Evolutionary conservation across 2,329 filamentous ascomycete genomes (phyloP).

Genomic region (Fusarium sp.): DNA sequence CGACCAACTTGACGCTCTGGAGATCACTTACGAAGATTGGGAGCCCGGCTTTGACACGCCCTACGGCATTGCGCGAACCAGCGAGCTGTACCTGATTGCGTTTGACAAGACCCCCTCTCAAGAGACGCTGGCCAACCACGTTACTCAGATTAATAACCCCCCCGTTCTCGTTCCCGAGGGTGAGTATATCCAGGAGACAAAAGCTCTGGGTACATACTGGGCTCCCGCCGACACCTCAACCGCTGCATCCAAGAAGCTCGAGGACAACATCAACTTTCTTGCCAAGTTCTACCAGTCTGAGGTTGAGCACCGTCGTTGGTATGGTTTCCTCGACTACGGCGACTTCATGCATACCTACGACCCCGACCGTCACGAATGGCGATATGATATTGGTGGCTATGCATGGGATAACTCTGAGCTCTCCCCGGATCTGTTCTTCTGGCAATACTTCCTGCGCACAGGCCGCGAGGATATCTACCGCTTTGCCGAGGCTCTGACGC

Average conservation of each 20-base stretch:
- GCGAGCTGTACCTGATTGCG: conserved; percentile 65
- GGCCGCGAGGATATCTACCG: conserved; percentile 68
- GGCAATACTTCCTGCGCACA: conserved; percentile 72
- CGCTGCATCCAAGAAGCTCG: conserved; percentile 54
- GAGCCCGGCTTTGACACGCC: conserved; percentile 67
- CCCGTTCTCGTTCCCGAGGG: conserved; percentile 64
- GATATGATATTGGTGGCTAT: conserved; percentile 73
- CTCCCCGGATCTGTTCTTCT: conserved; percentile 72
- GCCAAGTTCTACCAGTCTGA: conserved; percentile 67
- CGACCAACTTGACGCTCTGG: conserved; percentile 69
- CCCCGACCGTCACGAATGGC: conserved; percentile 68
- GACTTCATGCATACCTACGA: conserved; percentile 75
- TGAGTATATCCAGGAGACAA: conserved; percentile 63
- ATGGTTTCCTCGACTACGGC: conserved; percentile 72
- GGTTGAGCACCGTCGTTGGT: conserved; percentile 70
- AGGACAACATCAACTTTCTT: conserved; percentile 67
- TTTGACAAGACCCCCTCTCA: conserved; percentile 66
- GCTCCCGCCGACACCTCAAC: conserved; percentile 52
- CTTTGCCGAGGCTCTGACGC: conserved; percentile 68
- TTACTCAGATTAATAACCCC: conserved; percentile 62
- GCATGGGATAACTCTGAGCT: conserved; percentile 76
- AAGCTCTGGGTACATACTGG: conserved; percentile 69
- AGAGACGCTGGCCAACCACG: conserved; percentile 59
- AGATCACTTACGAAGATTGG: conserved; percentile 74
- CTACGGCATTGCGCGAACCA: conserved; percentile 69